Evolutionary conservation across 208 protist species (phyloP).

Genomic region (Trypanosoma platydactyli): DNA sequence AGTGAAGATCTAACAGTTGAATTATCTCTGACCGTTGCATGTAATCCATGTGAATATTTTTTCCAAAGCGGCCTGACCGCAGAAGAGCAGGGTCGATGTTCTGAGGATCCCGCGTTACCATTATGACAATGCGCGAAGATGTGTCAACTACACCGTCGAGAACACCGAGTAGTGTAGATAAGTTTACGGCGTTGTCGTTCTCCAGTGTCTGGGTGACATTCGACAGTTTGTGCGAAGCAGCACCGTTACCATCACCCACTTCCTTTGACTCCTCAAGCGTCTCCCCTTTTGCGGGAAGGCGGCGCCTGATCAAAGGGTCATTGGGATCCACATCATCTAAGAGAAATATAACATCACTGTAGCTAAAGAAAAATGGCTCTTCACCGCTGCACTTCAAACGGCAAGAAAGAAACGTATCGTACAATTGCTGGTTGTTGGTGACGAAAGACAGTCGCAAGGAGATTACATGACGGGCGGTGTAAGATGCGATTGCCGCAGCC

Average conservation of each 20-base stretch:
- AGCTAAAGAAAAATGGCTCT: slow-evolving; percentile 42
- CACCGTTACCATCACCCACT: neutral
- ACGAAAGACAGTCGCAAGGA: slow-evolving; percentile 67
- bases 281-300: slow-evolving; percentile 11
- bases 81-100: slow-evolving; percentile 85
- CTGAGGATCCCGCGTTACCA: slow-evolving; percentile 88
- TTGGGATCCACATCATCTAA: slow-evolving; percentile 80
- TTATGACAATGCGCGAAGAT: slow-evolving; percentile 76
- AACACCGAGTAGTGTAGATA: slow-evolving; percentile 86
- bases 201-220: neutral
- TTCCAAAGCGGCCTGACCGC: slow-evolving; percentile 82
- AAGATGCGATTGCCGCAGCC: slow-evolving; percentile 98
- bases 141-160: slow-evolving; percentile 90
- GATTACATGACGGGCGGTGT: slow-evolving; percentile 94
- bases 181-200: slow-evolving; percentile 33
- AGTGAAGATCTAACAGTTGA: slow-evolving; percentile 73
- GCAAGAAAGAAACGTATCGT: slow-evolving; percentile 81
- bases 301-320: slow-evolving; percentile 48
- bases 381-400: slow-evolving; percentile 45
- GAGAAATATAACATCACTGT: slow-evolving; percentile 84
- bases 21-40: slow-evolving; percentile 48
- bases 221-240: neutral
- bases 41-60: slow-evolving; percentile 66
- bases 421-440: slow-evolving; percentile 87
- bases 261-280: slow-evolving; percentile 1